A percentile compares a stretch with the other conserved stretches of the same genome.
phyloP scores from a whole-genome alignment of 768 basidiomycete genomes.

The Mycena pura region DNA sequence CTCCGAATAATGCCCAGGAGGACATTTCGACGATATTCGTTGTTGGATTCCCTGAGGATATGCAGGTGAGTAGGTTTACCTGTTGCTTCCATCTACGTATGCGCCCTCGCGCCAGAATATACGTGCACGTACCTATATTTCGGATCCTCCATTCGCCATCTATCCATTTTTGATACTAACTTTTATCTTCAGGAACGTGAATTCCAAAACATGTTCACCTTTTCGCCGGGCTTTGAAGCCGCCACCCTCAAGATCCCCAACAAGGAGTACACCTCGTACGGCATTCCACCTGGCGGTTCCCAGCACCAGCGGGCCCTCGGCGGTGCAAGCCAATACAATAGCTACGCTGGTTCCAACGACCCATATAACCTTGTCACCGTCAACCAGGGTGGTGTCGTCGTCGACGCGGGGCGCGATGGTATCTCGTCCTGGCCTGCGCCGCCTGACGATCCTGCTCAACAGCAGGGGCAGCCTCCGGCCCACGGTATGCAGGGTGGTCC shows the following conservation, averaged over 20 bases:
- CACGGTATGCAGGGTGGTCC: not conserved
- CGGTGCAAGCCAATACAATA: slow-evolving; percentile 41
- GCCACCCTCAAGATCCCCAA: slow-evolving; percentile 98
- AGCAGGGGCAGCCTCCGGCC: not conserved
- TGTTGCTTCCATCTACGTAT: not conserved
- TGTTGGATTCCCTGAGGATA: slow-evolving; percentile 98
- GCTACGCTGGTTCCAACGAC: slow-evolving; percentile 66
- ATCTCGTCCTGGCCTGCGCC: slow-evolving; percentile 72
- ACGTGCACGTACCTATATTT: too few species aligned
- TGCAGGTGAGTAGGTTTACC: slow-evolving; percentile 73
- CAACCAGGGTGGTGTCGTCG: slow-evolving; percentile 84
- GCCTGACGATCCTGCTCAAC: slow-evolving; percentile 5
- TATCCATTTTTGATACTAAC: slow-evolving; percentile 16
- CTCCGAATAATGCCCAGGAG: slow-evolving; percentile 57
- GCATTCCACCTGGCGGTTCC: slow-evolving; percentile 35
- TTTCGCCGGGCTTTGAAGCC: slow-evolving; percentile 94
- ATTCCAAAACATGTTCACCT: slow-evolving; percentile 99
- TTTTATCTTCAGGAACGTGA: slow-evolving; percentile 82
- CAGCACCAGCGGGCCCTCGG: slow-evolving; percentile 29
- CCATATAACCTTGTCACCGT: slow-evolving; percentile 86
- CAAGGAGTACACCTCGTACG: slow-evolving; percentile 84
- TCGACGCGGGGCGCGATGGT: slow-evolving; percentile 78
- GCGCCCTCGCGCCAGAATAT: too few species aligned
- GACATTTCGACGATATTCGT: slow-evolving; percentile 98
- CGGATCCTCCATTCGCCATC: not conserved